A percentile compares a stretch with the other conserved stretches of the same genome.
These are phyloP conservation scores for Podaxis sp. DNA, from an alignment of 768 basidiomycete genomes.

Conservation along the genomic window DNA sequence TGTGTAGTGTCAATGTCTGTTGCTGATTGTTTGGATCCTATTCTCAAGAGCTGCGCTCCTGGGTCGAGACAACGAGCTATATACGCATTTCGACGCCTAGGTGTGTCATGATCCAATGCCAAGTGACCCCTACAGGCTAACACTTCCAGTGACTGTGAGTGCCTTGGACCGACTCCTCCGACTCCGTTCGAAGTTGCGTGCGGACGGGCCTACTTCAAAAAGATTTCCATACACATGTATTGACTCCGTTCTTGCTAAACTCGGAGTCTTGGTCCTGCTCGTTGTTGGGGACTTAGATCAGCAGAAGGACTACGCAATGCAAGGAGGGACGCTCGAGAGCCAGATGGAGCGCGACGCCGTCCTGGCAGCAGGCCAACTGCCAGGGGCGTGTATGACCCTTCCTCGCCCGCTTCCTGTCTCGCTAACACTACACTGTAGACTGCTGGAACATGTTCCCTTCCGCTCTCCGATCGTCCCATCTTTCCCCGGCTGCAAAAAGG, in stretches of 20 bases:
- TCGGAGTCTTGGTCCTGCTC: constrained; percentile 5
- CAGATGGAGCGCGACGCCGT: constrained; percentile 51
- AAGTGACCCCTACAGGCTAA: too few relatives aligned
- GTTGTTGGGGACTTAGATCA: constrained; percentile 14
- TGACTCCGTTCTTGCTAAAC: constrained; percentile 3
- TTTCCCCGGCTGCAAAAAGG: constrained; percentile 62
- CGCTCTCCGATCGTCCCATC: constrained; percentile 43
- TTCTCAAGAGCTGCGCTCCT: not conserved
- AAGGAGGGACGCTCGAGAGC: constrained; percentile 27
- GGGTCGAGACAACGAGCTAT: not conserved
- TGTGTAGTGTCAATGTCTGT: not conserved
- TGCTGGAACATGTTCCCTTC: constrained; percentile 47
- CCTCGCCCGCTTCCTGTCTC: not conserved
- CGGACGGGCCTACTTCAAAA: not conserved
- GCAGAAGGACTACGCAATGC: not conserved
- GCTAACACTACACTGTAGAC: constrained; percentile 33
- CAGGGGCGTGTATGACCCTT: constrained; percentile 38
- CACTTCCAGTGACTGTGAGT: constrained; percentile 12
- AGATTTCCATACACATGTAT: not conserved
- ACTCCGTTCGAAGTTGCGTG: constrained; percentile 8
- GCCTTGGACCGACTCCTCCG: constrained; percentile 15
- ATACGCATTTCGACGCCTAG: not conserved
- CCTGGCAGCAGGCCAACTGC: constrained; percentile 65
- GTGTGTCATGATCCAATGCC: not conserved
- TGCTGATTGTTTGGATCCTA: not conserved